Conservation (phyloP, 495 filamentous ascomycete genomes). For the Penicillium maclennaniae region DNA sequence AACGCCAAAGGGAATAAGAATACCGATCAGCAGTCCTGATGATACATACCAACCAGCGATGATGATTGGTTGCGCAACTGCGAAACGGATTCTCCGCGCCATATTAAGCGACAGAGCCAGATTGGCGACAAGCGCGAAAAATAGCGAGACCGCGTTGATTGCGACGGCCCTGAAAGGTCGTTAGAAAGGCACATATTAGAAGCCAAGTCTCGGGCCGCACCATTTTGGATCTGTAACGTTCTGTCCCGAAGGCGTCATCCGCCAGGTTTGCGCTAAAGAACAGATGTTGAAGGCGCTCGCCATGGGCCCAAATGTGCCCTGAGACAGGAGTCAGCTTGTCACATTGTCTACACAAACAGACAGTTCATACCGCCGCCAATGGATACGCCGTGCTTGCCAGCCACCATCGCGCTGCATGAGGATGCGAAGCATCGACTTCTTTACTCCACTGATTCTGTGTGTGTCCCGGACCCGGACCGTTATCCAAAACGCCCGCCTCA, state of each 20-base stretch:
- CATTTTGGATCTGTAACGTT: slow-evolving; percentile 66
- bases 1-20: slow-evolving; percentile 48
- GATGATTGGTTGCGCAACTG: slow-evolving; percentile 60
- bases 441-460: slow-evolving; percentile 14
- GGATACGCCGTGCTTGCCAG: slow-evolving; percentile 79
- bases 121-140: slow-evolving; percentile 68
- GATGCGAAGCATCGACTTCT: slow-evolving; percentile 1
- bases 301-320: slow-evolving; percentile 78
- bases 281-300: slow-evolving; percentile 80
- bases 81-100: slow-evolving; percentile 58
- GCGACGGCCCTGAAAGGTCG: slow-evolving; percentile 51
- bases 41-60: slow-evolving; percentile 64
- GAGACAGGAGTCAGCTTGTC: slow-evolving; percentile 1
- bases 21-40: slow-evolving; percentile 57
- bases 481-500: slow-evolving; percentile 45
- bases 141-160: slow-evolving; percentile 72
- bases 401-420: slow-evolving; percentile 65
- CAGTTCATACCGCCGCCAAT: slow-evolving; percentile 54
- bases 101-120: slow-evolving; percentile 68
- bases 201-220: slow-evolving; percentile 31
- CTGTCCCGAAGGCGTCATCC: slow-evolving; percentile 53
- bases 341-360: background rate
- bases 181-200: background rate
- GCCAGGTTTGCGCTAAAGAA: slow-evolving; percentile 70
- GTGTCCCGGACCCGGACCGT: slow-evolving; percentile 9